Conservation (phyloP, 2,329 filamentous ascomycete species). For the Fusarium sublunatum region DNA sequence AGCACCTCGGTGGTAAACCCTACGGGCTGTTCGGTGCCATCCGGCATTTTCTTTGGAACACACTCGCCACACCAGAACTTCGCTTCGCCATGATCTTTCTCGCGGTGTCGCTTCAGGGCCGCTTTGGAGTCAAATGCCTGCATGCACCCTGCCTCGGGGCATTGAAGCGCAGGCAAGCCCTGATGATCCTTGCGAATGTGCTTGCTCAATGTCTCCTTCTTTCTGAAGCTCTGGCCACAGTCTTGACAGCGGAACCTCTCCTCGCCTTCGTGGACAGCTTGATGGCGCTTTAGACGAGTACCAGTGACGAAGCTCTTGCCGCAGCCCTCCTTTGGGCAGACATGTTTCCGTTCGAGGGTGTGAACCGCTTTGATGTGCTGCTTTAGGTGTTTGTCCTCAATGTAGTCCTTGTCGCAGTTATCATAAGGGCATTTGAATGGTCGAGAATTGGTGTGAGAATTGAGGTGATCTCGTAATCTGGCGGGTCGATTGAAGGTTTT, state of each 20-base stretch:
- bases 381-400: conserved; percentile 86
- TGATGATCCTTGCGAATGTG: conserved; percentile 84
- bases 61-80: conserved; percentile 85
- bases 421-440: conserved; percentile 78
- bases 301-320: conserved; percentile 84
- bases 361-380: conserved; percentile 88
- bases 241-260: conserved; percentile 80
- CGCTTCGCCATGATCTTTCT: conserved; percentile 74
- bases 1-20: conserved; percentile 79
- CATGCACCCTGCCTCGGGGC: conserved; percentile 69
- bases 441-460: conserved; percentile 87
- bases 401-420: conserved; percentile 84
- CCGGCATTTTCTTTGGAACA: conserved; percentile 52
- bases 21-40: conserved; percentile 56
- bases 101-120: conserved; percentile 77
- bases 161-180: conserved; percentile 76
- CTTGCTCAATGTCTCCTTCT: conserved; percentile 84
- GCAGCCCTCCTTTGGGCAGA: conserved; percentile 78
- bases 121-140: conserved; percentile 79
- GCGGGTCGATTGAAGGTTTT: conserved; percentile 91
- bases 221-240: conserved; percentile 84
- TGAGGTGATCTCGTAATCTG: conserved; percentile 80
- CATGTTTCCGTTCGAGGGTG: conserved; percentile 74
- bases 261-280: conserved; percentile 77
- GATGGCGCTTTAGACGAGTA: conserved; percentile 80